Evolutionary conservation across 306 rosid genomes (phyloP).

Genomic region (Cucurbita pepo): DNA sequence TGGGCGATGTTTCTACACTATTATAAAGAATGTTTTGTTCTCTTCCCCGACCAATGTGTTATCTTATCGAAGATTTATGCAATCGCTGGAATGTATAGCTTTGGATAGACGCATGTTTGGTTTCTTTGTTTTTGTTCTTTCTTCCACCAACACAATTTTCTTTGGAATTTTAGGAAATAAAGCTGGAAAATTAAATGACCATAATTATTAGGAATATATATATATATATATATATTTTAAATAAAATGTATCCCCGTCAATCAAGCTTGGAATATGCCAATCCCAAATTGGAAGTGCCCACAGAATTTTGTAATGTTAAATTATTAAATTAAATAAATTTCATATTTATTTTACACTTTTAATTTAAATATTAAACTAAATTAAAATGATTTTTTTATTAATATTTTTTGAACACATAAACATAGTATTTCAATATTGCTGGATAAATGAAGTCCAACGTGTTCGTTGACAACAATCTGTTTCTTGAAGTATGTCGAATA

Average conservation of each 20-base stretch:
- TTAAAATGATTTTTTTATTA: too few relatives aligned
- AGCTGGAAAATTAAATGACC: not conserved
- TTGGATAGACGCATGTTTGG: not conserved
- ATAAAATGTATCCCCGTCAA: not conserved
- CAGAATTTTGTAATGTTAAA: not conserved
- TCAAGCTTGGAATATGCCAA: slow-evolving; percentile 6
- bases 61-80: too few relatives aligned
- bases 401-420: too few relatives aligned
- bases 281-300: not conserved
- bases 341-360: too few relatives aligned
- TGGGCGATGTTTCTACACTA: too few relatives aligned
- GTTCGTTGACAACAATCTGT: too few relatives aligned
- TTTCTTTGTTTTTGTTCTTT: not conserved
- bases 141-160: too few relatives aligned
- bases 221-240: not conserved
- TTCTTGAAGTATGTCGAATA: not conserved
- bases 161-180: not conserved
- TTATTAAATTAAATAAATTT: too few relatives aligned
- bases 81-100: not conserved
- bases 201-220: not conserved
- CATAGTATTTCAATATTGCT: not conserved
- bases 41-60: too few relatives aligned
- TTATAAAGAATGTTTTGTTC: too few relatives aligned
- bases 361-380: too few relatives aligned
- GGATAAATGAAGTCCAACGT: too few relatives aligned